These are phyloP conservation scores for Fusarium transvaalense DNA, from an alignment of 2,329 filamentous ascomycete genomes.

Conservation along the genomic window DNA sequence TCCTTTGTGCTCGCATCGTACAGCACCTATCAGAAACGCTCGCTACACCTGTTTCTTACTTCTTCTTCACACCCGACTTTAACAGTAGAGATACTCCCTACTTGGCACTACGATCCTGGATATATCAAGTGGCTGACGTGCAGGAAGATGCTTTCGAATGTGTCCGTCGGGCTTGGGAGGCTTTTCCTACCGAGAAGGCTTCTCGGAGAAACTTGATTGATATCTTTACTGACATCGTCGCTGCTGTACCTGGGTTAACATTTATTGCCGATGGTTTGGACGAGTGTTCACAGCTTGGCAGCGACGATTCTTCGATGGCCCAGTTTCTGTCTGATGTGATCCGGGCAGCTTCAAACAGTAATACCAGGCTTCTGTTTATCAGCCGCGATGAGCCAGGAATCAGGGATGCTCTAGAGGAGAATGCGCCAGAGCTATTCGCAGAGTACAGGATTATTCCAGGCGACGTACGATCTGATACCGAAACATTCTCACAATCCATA, in stretches of 20 bases:
- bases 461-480: constrained; percentile 45
- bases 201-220: constrained; percentile 31
- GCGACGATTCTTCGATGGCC: neutral
- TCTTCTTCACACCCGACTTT: constrained; percentile 52
- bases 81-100: constrained; percentile 46
- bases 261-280: constrained; percentile 54
- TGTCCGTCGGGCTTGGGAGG: constrained; percentile 2
- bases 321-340: constrained; percentile 39
- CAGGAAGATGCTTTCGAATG: neutral
- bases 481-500: constrained; percentile 42
- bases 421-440: fast-evolving
- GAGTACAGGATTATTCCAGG: constrained; percentile 20
- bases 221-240: constrained; percentile 36
- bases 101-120: constrained; percentile 49
- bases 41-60: constrained; percentile 39
- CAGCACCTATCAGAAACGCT: constrained; percentile 31
- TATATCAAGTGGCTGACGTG: fast-evolving
- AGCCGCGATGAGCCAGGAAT: constrained; percentile 48
- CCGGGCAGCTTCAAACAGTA: neutral
- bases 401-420: constrained; percentile 16
- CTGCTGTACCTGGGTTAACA: constrained; percentile 26
- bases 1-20: constrained; percentile 49
- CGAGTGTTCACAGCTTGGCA: constrained; percentile 45
- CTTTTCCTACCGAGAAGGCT: constrained; percentile 38
- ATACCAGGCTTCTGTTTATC: constrained; percentile 41